A percentile compares a stretch with the other conserved stretches of the same genome.
phyloP scores from a whole-genome alignment of 352 stramenopile species.

The Phytophthora hibernalis region DNA sequence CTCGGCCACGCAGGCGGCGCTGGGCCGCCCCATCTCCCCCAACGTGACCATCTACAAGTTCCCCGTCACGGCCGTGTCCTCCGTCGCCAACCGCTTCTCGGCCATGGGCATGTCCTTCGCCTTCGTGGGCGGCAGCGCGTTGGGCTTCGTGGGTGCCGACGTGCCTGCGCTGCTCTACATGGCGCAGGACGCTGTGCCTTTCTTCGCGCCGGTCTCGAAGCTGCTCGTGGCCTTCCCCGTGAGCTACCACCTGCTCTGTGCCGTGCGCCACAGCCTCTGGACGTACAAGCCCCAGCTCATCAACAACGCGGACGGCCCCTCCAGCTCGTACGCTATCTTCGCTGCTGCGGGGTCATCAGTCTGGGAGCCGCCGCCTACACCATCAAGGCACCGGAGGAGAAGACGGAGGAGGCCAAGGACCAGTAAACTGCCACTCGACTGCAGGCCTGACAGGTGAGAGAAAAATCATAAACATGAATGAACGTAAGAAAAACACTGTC shows the following conservation, averaged over 20 bases:
- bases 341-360: conserved; percentile 53
- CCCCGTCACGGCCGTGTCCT: conserved; percentile 92
- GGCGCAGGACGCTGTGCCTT: conserved; percentile 72
- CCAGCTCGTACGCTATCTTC: conserved; percentile 61
- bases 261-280: conserved; percentile 92
- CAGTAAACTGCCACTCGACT: conserved; percentile 12
- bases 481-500: conserved; percentile 17
- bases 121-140: conserved; percentile 65
- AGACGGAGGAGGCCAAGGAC: conserved; percentile 14
- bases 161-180: conserved; percentile 82
- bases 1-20: conserved; percentile 84
- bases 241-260: conserved; percentile 94
- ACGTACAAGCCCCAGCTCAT: conserved; percentile 90
- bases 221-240: conserved; percentile 94
- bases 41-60: conserved; percentile 97
- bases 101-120: conserved; percentile 88
- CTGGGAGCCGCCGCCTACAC: conserved; percentile 56
- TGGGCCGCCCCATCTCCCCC: conserved; percentile 94
- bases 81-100: conserved; percentile 95
- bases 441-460: conserved; percentile 3
- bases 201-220: conserved; percentile 89
- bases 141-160: conserved; percentile 83
- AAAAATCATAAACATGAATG: conserved; percentile 31
- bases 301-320: conserved; percentile 68
- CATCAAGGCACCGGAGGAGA: conserved; percentile 49